phyloP scores from a whole-genome alignment of 176 grass and related monocot genomes.

The Ananas comosus region DNA sequence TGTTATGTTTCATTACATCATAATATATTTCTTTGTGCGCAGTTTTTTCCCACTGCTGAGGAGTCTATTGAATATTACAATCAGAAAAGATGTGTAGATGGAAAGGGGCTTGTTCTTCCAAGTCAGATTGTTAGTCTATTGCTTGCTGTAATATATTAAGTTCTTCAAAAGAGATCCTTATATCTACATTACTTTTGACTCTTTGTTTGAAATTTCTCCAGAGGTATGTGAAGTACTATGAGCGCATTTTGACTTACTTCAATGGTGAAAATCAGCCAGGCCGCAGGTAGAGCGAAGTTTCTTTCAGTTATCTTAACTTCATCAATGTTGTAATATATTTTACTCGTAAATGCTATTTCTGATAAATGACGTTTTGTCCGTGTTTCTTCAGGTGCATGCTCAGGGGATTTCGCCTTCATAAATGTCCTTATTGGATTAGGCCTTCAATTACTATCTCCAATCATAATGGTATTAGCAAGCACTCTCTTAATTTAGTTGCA shows the following conservation, averaged over 20 bases:
- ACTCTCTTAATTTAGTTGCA: slow-evolving; percentile 1
- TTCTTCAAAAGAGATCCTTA: slow-evolving; percentile 3
- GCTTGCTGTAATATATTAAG: slow-evolving; percentile 4
- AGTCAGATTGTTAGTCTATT: slow-evolving; percentile 94
- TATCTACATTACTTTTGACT: slow-evolving; percentile 21
- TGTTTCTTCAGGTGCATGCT: slow-evolving; percentile 82
- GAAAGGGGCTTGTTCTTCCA: slow-evolving; percentile 93
- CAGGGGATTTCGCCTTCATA: slow-evolving; percentile 98
- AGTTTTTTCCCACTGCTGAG: slow-evolving; percentile 98
- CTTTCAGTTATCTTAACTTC: slow-evolving; percentile 5
- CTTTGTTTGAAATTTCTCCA: slow-evolving; percentile 30
- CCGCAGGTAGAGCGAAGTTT: slow-evolving; percentile 43
- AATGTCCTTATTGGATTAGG: slow-evolving; percentile 93
- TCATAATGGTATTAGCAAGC: slow-evolving; percentile 41
- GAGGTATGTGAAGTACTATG: slow-evolving; percentile 99
- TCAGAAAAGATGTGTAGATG: slow-evolving; percentile 98
- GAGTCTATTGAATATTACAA: slow-evolving; percentile 99
- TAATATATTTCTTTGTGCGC: slow-evolving; percentile 2
- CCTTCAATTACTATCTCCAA: slow-evolving; percentile 87
- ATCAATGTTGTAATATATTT: slow-evolving; percentile 16
- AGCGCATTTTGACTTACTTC: slow-evolving; percentile 74
- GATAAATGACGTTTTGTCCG: slow-evolving; percentile 21
- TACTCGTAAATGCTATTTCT: slow-evolving; percentile 11
- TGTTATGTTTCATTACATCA: neutral
- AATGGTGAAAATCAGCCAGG: slow-evolving; percentile 92